Evolutionary conservation across 2,329 filamentous ascomycete genomes (phyloP), one percentile per base, ranked within the genome.

Genomic region (Didymella keratinophila): DNA sequence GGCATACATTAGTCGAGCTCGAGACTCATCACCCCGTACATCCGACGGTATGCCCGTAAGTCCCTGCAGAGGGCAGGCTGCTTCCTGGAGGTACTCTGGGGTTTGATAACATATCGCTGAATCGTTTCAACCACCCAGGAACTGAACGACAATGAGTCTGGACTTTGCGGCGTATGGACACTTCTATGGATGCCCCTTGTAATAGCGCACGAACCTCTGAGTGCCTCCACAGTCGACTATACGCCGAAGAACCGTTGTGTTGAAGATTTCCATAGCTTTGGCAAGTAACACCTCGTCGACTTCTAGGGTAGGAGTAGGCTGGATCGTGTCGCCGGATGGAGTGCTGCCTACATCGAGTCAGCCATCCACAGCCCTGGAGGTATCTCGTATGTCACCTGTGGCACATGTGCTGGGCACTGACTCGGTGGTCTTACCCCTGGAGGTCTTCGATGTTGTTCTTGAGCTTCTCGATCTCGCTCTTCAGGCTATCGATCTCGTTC

Each of bases 381-480:
- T 37, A 9, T 37, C 4, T 3, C 4, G 34, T 11, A 18, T 18
- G 16, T 37, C 1, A 18, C 9, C 3, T 18, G 11, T 9, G 16
- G 34, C 18, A 9, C 34, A 2, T 18, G 30, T 32, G 30, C 30
- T 68, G 34, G 68, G 65, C 2, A 63, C 65, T 18, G 62, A 59
- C 14, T 63, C 62, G 30, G 55, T 54, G 47, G 58, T 56, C 45
- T 60, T 62, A 6, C 62, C 52, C 45, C n/a, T 71, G 62, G n/a
- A 73, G 55, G 25, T 59, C 60, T 1, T 60, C 64, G 12, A 75
- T 68, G 27, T 60, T 58, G 27, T 59, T 62, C 58, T 73, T 69
- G 36, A 76, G 66, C 42, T 66, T 60, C 55, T 70, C 65, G 32
- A 76, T 70, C 54, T 73, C 66, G 12, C 64, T 63, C 57, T 74